Base-by-base conservation (phyloP, 495 filamentous ascomycete species). In the Symbiotaphrina buchneri region DNA sequence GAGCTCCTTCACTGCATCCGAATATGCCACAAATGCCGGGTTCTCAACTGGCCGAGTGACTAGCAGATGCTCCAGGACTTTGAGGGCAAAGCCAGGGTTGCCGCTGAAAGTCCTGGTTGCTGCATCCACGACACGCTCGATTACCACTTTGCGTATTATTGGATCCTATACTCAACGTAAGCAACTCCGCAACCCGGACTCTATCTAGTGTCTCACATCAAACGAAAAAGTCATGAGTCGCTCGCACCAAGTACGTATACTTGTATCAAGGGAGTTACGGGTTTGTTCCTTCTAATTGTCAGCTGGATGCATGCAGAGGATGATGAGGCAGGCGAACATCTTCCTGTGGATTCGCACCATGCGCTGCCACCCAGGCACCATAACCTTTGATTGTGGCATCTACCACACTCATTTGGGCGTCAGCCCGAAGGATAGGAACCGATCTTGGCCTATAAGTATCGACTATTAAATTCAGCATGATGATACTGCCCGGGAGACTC, bases 301-400 rank as follows among this genome's bases (percentile, higher is more conserved):
- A 48, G 41, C 16, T 36, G 25, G n/a, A n/a, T n/a, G 4, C 17
- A 11, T 11, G 14, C 21, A 5, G 13, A 16, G 15, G 11, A 17
- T 18, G 21, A 5, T 10, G 32, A 19, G 18, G 15, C 6, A 10
- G 20, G 34, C 47, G 34, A 48, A 59, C 59, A 46, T 74, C 68
- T 45, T 63, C 49, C 27, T 67, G 58, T 3, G 54, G 68, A 39
- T 61, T 56, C 40, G 47, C 59, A 8, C 55, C 59, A 30, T 63
- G 54, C 7, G 49, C 41, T 7, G 58, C 48, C 26, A 74, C 54
- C 83, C 83, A 94, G 48, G 74, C 80, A 32, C 71, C 64, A 40
- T 77, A 93, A 5, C 87, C 87, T 45, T 82, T 92, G 25, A 95
- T 50, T 4, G 79, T 76, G n/a, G 83, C 75, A 49, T 92, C 80